Evolutionary conservation across 495 filamentous ascomycete genomes (phyloP).

Genomic region (Parathielavia hyrcaniae): DNA sequence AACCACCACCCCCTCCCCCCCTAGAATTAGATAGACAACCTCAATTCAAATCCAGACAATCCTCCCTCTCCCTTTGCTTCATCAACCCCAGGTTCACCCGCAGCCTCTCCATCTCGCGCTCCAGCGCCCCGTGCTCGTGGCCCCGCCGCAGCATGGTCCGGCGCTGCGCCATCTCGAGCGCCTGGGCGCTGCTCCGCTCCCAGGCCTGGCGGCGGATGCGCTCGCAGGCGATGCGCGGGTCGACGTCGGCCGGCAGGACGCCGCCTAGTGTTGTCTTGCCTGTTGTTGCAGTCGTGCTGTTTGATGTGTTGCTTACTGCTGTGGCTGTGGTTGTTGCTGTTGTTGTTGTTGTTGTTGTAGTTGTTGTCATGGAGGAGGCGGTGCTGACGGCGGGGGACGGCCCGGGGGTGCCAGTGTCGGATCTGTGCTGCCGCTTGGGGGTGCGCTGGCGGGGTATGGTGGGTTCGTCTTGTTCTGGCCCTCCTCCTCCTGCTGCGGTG

Average conservation of each 20-base stretch:
- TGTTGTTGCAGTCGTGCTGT: not conserved
- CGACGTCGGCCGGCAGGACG: conserved; percentile 15
- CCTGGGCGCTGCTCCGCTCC: conserved; percentile 25
- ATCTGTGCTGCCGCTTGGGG: not conserved
- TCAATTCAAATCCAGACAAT: too few species aligned
- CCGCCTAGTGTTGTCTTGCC: not conserved
- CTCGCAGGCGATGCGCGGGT: conserved; percentile 22
- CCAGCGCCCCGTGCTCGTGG: conserved; percentile 25
- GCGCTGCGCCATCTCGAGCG: conserved; percentile 25
- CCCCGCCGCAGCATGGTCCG: conserved; percentile 22
- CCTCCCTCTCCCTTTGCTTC: conserved; percentile 13
- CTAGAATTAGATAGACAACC: conserved; percentile 1
- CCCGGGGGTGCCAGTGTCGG: not conserved
- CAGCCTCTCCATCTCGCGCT: conserved; percentile 23
- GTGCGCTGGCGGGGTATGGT: not conserved
- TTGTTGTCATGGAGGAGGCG: too few species aligned
- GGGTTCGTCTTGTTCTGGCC: too few species aligned
- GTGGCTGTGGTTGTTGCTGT: not conserved
- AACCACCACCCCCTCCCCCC: conserved; percentile 4
- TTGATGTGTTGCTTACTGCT: not conserved
- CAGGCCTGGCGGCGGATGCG: conserved; percentile 28
- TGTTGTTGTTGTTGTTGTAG: not conserved
- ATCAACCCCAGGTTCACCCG: conserved; percentile 23
- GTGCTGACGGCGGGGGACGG: too few species aligned
- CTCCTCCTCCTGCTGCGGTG: too few species aligned